A percentile compares a stretch with the other conserved stretches of the same genome.
phyloP scores from a whole-genome alignment of 441 rosid genomes.

The Bocquillonia castaneifolia region DNA sequence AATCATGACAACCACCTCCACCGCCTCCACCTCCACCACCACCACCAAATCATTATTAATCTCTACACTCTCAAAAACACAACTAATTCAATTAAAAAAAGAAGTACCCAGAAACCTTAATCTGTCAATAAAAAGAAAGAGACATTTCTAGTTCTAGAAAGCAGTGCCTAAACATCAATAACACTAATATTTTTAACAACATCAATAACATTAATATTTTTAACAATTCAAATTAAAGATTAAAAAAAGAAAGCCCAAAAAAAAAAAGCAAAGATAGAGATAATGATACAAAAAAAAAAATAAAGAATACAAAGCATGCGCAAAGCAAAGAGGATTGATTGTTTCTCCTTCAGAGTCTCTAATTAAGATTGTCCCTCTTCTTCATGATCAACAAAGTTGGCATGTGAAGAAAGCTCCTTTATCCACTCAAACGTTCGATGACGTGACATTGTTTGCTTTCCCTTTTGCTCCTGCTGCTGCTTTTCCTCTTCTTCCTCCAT shows the following conservation, averaged over 20 bases:
- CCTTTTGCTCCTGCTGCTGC: constrained; percentile 24
- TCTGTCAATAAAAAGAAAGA: background rate
- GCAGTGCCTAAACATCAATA: background rate
- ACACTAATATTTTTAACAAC: background rate
- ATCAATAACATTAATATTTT: background rate
- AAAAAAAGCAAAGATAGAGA: background rate
- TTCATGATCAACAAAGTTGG: constrained; percentile 34
- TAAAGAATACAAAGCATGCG: constrained; percentile 30
- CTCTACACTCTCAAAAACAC: background rate
- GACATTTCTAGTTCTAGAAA: background rate
- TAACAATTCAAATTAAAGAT: constrained; percentile 6
- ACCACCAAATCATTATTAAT: constrained; percentile 23
- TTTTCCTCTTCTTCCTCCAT: constrained; percentile 14
- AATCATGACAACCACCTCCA: constrained; percentile 47
- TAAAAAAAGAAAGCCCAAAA: background rate
- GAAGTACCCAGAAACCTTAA: background rate
- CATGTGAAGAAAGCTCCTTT: constrained; percentile 74
- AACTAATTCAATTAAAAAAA: background rate
- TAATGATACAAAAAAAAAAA: background rate
- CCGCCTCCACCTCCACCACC: constrained; percentile 23
- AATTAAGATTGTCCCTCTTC: constrained; percentile 9
- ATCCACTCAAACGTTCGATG: constrained; percentile 80
- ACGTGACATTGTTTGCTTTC: constrained; percentile 53
- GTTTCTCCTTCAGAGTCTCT: constrained; percentile 20
- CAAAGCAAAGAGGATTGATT: constrained; percentile 1